A percentile compares a stretch with the other conserved stretches of the same genome.
Evolutionary conservation across 1,284 basidiomycete species (phyloP).

Genomic region (Veloboletus limbatus): DNA sequence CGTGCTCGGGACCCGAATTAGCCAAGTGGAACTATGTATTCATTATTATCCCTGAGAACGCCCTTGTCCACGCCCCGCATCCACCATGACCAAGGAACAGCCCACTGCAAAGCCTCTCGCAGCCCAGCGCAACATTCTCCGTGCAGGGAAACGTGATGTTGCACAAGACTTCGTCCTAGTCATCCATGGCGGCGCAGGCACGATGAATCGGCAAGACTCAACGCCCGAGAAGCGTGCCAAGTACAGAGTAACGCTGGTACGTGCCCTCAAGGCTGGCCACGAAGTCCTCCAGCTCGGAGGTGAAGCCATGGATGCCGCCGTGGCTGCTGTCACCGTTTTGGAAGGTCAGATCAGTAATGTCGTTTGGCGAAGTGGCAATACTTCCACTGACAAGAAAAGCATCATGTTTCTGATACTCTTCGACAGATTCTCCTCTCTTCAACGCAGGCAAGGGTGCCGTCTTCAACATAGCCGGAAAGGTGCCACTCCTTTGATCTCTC

Average conservation of each 20-base stretch:
- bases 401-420: neutral
- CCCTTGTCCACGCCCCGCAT: neutral
- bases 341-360: slow-evolving; percentile 68
- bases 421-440: slow-evolving; percentile 70
- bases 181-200: slow-evolving; percentile 79
- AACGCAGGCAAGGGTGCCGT: slow-evolving; percentile 79
- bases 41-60: no score
- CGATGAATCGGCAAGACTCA: slow-evolving; percentile 55
- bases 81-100: no score
- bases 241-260: slow-evolving; percentile 55
- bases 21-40: no score
- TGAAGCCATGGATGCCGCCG: slow-evolving; percentile 80
- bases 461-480: slow-evolving; percentile 76
- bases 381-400: no score
- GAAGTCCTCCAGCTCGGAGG: slow-evolving; percentile 61
- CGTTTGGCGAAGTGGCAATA: no score
- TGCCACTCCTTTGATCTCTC: no score
- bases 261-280: slow-evolving; percentile 62
- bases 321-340: slow-evolving; percentile 69
- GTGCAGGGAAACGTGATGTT: slow-evolving; percentile 3
- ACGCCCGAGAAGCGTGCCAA: slow-evolving; percentile 58
- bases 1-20: no score
- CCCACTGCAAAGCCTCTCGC: neutral
- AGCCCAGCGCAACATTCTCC: slow-evolving; percentile 1
- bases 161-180: slow-evolving; percentile 42